Conservation (phyloP, 2,329 filamentous ascomycete genomes). For the Exophiala viscosa region DNA sequence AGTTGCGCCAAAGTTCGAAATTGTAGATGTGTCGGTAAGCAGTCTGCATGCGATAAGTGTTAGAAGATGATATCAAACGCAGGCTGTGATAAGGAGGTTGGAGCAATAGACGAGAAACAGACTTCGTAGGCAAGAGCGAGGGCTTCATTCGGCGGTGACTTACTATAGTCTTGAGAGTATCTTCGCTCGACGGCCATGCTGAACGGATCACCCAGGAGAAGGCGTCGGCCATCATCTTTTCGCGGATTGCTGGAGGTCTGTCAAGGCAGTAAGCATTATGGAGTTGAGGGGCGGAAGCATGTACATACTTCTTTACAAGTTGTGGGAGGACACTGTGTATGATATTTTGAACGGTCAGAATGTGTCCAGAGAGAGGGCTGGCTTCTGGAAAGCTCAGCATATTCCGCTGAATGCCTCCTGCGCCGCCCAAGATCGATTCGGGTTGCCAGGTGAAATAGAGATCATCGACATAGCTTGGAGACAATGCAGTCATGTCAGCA, state of each 20-base stretch:
- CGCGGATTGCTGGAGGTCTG: neutral
- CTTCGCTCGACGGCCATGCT: conserved; percentile 11
- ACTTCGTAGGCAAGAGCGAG: too few species aligned
- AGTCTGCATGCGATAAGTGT: neutral
- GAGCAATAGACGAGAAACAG: too few species aligned
- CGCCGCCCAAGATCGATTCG: conserved; percentile 1
- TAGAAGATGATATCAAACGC: too few species aligned
- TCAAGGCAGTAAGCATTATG: neutral
- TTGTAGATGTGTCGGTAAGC: conserved; percentile 10
- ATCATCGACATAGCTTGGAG: neutral
- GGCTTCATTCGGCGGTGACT: neutral
- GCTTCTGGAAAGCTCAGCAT: conserved; percentile 4
- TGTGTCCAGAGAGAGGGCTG: conserved; percentile 3
- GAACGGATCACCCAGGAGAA: conserved; percentile 12
- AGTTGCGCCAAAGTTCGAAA: conserved; percentile 13
- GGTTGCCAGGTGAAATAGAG: conserved; percentile 4
- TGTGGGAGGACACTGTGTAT: neutral
- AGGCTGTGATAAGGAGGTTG: too few species aligned
- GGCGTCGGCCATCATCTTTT: conserved; percentile 5
- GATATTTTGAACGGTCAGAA: conserved; percentile 2
- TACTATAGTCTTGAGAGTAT: conserved; percentile 8
- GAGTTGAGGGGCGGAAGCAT: neutral
- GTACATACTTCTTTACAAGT: neutral
- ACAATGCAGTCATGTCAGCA: neutral
- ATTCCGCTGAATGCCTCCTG: conserved; percentile 1